phyloP scores from a whole-genome alignment of 331 rosid genomes.

The Malus hybrid region DNA sequence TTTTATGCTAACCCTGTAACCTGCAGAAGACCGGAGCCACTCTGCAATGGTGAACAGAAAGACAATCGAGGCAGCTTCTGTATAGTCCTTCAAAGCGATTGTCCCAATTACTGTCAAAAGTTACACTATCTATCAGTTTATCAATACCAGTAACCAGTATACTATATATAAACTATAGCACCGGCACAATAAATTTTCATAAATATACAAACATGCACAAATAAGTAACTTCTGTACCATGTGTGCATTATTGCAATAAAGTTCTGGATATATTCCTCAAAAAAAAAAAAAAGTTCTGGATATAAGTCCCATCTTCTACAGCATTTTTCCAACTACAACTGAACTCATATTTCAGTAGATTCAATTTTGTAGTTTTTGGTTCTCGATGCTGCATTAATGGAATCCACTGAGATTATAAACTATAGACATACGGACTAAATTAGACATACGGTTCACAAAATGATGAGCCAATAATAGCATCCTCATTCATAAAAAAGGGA shows the following conservation, averaged over 20 bases:
- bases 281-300: background rate
- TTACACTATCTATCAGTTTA: background rate
- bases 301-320: background rate
- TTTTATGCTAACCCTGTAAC: constrained; percentile 59
- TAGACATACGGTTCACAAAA: background rate
- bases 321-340: background rate
- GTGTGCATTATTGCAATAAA: no score
- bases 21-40: constrained; percentile 82
- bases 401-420: background rate
- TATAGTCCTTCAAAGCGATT: constrained; percentile 53
- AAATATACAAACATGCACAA: no score
- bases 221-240: no score
- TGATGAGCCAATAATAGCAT: background rate
- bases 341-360: background rate
- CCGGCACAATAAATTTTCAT: no score
- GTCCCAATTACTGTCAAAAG: constrained; percentile 64
- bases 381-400: background rate
- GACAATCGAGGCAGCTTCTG: constrained; percentile 86
- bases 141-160: no score
- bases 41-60: constrained; percentile 84
- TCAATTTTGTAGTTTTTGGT: background rate
- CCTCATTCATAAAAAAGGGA: background rate
- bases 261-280: no score
- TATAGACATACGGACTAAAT: background rate
- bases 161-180: no score